A percentile compares a stretch with the other conserved stretches of the same genome.
phyloP scores from a whole-genome alignment of 78 protist species.

The Isochrysis galbana region DNA sequence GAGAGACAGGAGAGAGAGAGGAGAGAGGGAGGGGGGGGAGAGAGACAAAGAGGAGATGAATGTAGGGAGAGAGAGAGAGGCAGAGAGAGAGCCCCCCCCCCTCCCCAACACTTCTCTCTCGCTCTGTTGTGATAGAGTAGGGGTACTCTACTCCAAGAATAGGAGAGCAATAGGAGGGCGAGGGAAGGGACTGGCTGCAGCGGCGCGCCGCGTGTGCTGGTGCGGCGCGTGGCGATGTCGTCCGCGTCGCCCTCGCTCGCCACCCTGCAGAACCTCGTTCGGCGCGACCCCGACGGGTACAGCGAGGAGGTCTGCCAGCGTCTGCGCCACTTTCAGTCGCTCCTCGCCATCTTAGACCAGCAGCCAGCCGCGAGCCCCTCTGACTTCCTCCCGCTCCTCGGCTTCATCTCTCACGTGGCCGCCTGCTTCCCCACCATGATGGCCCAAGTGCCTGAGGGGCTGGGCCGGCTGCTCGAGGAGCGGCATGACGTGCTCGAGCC shows the following conservation, averaged over 20 bases:
- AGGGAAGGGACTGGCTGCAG: too few relatives aligned
- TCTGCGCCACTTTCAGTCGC: slow-evolving; percentile 67
- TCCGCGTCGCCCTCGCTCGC: background rate
- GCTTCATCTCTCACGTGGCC: slow-evolving; percentile 69
- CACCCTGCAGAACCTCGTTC: slow-evolving; percentile 70
- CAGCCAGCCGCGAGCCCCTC: slow-evolving; percentile 61
- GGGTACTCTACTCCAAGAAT: too few relatives aligned
- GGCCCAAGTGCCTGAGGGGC: slow-evolving; percentile 47
- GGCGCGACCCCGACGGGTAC: slow-evolving; percentile 81
- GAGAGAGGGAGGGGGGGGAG: too few relatives aligned
- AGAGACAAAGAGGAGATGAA: too few relatives aligned
- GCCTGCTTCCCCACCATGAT: slow-evolving; percentile 63
- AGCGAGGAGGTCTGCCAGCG: slow-evolving; percentile 80
- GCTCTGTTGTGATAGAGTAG: too few relatives aligned
- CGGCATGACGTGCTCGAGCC: slow-evolving; percentile 54
- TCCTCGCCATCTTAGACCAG: slow-evolving; percentile 62
- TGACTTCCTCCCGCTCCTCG: slow-evolving; percentile 57
- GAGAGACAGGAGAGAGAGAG: too few relatives aligned
- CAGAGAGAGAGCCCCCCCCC: too few relatives aligned
- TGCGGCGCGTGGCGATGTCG: too few relatives aligned
- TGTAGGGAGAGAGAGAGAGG: too few relatives aligned
- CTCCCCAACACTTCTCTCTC: too few relatives aligned
- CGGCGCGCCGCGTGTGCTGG: too few relatives aligned
- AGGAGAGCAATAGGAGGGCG: too few relatives aligned
- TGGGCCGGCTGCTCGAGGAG: slow-evolving; percentile 63